Percentiles rank a stretch among this genome's conserved stretches.
Conservation (phyloP, 2,329 filamentous ascomycete species). For the Aspergillus ustus region DNA sequence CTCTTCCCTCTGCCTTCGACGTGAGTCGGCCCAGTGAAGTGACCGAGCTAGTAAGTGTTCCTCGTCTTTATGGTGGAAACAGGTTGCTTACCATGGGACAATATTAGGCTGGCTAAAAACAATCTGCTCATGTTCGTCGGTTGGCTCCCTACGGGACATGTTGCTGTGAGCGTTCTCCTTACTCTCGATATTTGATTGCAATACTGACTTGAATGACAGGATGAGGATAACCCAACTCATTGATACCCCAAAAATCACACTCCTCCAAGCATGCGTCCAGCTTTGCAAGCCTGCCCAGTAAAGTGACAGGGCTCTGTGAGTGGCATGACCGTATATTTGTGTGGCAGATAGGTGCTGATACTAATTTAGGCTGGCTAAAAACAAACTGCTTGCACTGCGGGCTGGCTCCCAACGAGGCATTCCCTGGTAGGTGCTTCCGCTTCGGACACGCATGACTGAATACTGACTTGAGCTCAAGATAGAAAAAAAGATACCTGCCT, state of each 20-base stretch:
- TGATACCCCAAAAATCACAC: background rate
- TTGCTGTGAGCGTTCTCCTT: conserved; percentile 1
- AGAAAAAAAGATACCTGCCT: background rate
- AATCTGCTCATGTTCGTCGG: background rate
- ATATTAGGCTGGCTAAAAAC: conserved; percentile 24
- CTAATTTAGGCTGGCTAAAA: conserved; percentile 20
- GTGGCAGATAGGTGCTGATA: background rate
- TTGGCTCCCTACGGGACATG: conserved; percentile 6
- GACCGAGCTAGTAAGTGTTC: conserved; percentile 20
- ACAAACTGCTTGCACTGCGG: conserved; percentile 11
- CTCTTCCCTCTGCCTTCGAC: background rate
- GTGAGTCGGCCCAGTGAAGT: conserved; percentile 17
- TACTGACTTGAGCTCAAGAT: background rate
- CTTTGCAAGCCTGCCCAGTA: conserved; percentile 12
- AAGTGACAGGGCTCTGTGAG: conserved; percentile 22
- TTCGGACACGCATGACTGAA: background rate
- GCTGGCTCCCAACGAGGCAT: background rate
- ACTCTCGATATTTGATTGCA: background rate
- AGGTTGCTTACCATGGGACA: background rate
- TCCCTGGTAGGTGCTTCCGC: background rate
- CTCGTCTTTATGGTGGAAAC: no score
- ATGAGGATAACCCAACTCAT: background rate
- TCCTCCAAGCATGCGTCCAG: background rate
- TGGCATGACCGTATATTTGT: background rate
- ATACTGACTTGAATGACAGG: background rate